Evolutionary conservation across 2,329 filamentous ascomycete species (phyloP).

Genomic region (Ophiostoma sp.): DNA sequence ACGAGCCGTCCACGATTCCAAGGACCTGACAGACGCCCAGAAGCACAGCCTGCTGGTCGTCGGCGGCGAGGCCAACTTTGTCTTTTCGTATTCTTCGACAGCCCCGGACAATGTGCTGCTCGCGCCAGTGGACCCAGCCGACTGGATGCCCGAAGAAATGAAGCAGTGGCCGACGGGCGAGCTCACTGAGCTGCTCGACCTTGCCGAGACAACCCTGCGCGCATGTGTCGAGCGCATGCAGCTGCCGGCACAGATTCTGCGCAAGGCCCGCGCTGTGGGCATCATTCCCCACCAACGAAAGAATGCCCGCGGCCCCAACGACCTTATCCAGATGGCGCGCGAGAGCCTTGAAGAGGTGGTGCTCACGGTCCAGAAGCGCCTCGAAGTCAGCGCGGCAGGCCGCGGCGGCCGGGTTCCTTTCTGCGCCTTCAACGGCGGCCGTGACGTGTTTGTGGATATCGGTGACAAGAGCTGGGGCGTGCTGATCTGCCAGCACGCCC

Average conservation of each 20-base stretch:
- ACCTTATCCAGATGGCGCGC: conserved; percentile 58
- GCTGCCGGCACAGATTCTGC: conserved; percentile 71
- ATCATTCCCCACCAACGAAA: conserved; percentile 51
- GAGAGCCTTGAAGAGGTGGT: conserved; percentile 96
- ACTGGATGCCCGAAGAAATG: conserved; percentile 78
- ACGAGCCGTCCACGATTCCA: conserved; percentile 58
- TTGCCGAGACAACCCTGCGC: conserved; percentile 76
- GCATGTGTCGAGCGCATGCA: conserved; percentile 76
- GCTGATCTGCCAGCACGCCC: conserved; percentile 65
- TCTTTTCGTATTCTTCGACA: conserved; percentile 69
- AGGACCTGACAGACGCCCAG: conserved; percentile 54
- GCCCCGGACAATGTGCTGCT: conserved; percentile 61
- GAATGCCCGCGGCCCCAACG: conserved; percentile 9
- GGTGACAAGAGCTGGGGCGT: conserved; percentile 98
- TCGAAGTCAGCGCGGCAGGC: conserved; percentile 73
- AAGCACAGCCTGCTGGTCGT: conserved; percentile 82
- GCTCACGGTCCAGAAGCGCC: conserved; percentile 83
- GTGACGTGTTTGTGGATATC: conserved; percentile 97
- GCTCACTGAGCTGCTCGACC: conserved; percentile 75
- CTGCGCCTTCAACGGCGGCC: conserved; percentile 96
- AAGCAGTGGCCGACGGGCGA: conserved; percentile 67
- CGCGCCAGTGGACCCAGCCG: conserved; percentile 56
- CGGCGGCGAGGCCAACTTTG: conserved; percentile 93
- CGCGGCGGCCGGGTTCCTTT: conserved; percentile 62
- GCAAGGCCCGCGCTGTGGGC: conserved; percentile 83